Evolutionary conservation across 139 green algal species (phyloP).

Genomic region (Ostreobium quekettii): DNA sequence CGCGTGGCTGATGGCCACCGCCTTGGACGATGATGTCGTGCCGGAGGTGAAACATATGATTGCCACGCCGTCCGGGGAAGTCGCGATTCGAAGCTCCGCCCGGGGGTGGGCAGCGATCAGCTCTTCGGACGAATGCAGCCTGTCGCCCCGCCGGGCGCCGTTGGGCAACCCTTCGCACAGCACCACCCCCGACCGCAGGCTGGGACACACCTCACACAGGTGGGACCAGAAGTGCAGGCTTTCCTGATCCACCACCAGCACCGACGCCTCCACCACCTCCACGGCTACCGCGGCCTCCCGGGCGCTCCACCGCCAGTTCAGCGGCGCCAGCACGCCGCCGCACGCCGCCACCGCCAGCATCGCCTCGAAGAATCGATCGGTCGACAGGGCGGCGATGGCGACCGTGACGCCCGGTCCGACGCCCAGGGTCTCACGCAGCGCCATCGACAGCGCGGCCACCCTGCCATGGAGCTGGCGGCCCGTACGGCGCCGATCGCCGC

Average conservation of each 20-base stretch:
- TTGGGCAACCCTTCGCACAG: no score
- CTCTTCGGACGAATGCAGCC: neutral
- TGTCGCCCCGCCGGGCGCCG: neutral
- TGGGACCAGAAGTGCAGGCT: neutral
- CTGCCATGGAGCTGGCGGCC: constrained; percentile 2
- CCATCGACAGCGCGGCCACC: constrained; percentile 23
- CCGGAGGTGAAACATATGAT: constrained; percentile 36
- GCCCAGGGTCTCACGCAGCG: constrained; percentile 2
- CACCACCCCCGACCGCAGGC: neutral
- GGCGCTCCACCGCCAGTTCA: constrained; percentile 43
- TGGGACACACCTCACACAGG: neutral
- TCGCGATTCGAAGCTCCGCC: no score
- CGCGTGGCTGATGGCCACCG: constrained; percentile 45
- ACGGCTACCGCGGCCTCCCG: constrained; percentile 22
- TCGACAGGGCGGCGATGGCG: constrained; percentile 14
- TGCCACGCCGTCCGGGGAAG: no score
- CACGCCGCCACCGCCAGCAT: constrained; percentile 30
- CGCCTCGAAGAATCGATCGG: constrained; percentile 23
- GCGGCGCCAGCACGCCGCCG: constrained; percentile 35
- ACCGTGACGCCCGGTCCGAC: constrained; percentile 27
- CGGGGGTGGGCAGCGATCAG: no score
- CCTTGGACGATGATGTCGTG: constrained; percentile 58
- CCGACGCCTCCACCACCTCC: constrained; percentile 18
- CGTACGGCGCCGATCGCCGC: constrained; percentile 13
- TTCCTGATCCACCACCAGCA: neutral